These are phyloP conservation scores for Geosmithia morbida DNA, from an alignment of 2,329 filamentous ascomycete species.

Conservation along the genomic window DNA sequence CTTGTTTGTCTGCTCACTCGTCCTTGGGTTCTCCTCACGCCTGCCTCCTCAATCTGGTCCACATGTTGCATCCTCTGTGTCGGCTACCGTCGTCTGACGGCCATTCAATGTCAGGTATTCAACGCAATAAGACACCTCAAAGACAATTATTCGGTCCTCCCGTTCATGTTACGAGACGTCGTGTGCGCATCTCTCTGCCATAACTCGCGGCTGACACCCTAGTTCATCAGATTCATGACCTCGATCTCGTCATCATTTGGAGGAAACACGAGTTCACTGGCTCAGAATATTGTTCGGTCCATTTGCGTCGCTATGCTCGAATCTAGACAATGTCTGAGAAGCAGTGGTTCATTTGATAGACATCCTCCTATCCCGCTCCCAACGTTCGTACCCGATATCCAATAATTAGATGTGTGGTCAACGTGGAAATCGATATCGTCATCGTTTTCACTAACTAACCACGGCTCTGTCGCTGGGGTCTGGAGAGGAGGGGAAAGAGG, in stretches of 20 bases:
- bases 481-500: constrained; percentile 1
- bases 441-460: not conserved
- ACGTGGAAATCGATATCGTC: not conserved
- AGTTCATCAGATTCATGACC: not conserved
- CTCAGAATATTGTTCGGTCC: too few relatives aligned
- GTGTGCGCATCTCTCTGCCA: too few relatives aligned
- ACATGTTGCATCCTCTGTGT: too few relatives aligned
- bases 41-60: too few relatives aligned
- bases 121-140: too few relatives aligned
- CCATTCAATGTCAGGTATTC: too few relatives aligned
- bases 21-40: too few relatives aligned
- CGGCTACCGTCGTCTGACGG: too few relatives aligned
- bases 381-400: not conserved
- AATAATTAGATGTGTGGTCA: not conserved
- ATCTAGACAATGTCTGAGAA: not conserved
- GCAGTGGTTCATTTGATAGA: not conserved
- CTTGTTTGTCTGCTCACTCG: too few relatives aligned
- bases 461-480: constrained; percentile 8
- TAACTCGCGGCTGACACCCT: too few relatives aligned
- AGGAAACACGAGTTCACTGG: not conserved
- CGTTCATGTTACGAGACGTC: too few relatives aligned
- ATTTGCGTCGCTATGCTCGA: not conserved
- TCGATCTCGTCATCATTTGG: not conserved
- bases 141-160: too few relatives aligned
- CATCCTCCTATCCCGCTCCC: not conserved